Conservation (phyloP, 768 basidiomycete species). For the Boletellus sp. region DNA sequence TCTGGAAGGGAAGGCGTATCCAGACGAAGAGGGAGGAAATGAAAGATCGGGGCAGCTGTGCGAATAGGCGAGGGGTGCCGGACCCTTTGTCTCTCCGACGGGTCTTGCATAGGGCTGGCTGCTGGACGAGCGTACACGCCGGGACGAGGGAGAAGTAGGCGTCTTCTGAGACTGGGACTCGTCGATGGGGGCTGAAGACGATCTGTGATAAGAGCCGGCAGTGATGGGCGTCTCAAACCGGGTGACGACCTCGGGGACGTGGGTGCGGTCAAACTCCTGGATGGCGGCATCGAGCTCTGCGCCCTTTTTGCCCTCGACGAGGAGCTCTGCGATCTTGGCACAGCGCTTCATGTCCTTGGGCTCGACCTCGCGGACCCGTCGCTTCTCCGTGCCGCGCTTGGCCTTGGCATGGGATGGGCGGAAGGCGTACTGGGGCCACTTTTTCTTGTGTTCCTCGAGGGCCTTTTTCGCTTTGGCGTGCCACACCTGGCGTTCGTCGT, state of each 20-base stretch:
- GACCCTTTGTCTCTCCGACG: background rate
- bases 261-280: constrained; percentile 52
- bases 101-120: constrained; percentile 18
- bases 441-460: constrained; percentile 67
- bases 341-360: constrained; percentile 56
- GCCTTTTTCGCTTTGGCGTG: constrained; percentile 70
- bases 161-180: constrained; percentile 35
- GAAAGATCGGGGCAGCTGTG: constrained; percentile 31
- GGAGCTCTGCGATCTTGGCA: constrained; percentile 63
- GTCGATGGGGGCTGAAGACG: constrained; percentile 57
- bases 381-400: constrained; percentile 32
- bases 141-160: constrained; percentile 20
- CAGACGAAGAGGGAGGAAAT: constrained; percentile 23
- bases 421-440: constrained; percentile 73
- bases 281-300: constrained; percentile 58
- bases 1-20: constrained; percentile 31
- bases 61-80: constrained; percentile 10
- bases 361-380: constrained; percentile 37
- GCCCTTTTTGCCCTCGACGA: constrained; percentile 66
- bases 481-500: constrained; percentile 76
- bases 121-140: constrained; percentile 23
- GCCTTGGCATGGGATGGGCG: constrained; percentile 49
- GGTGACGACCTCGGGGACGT: constrained; percentile 59
- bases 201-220: constrained; percentile 64
- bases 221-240: constrained; percentile 74